Conservation (phyloP, 495 filamentous ascomycete genomes). For the Parmelia sp. region DNA sequence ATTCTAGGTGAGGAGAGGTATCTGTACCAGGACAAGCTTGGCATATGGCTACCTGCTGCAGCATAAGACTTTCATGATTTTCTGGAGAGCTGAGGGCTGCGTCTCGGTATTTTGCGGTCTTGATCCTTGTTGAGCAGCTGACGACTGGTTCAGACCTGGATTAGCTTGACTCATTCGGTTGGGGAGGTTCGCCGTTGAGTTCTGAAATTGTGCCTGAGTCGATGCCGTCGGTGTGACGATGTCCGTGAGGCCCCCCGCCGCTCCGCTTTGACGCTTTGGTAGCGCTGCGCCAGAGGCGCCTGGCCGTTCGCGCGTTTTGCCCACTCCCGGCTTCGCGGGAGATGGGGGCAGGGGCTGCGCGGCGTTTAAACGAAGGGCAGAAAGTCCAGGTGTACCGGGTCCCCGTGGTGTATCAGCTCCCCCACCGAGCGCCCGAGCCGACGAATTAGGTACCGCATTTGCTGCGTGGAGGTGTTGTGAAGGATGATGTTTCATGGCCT, state of each 20-base stretch:
- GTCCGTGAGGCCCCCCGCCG: conserved; percentile 60
- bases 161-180: conserved; percentile 56
- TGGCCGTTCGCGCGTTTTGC: conserved; percentile 73
- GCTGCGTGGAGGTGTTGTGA: conserved; percentile 70
- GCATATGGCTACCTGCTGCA: conserved; percentile 55
- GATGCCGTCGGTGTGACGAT: conserved; percentile 72
- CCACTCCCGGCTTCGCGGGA: conserved; percentile 71
- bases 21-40: neutral
- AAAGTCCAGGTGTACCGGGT: conserved; percentile 58
- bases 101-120: conserved; percentile 40
- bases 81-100: conserved; percentile 50
- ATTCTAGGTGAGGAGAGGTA: neutral
- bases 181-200: conserved; percentile 77
- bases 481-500: conserved; percentile 79
- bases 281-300: conserved; percentile 64
- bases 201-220: conserved; percentile 85
- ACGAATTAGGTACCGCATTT: conserved; percentile 65
- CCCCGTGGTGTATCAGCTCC: conserved; percentile 53
- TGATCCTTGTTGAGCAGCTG: conserved; percentile 31
- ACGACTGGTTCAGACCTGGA: conserved; percentile 48
- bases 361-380: conserved; percentile 93
- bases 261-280: conserved; percentile 66
- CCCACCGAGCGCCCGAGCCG: conserved; percentile 69
- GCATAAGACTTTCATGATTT: conserved; percentile 76
- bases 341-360: conserved; percentile 85